phyloP scores from a whole-genome alignment of 257 asterid species.

The Phtheirospermum japonicum region DNA sequence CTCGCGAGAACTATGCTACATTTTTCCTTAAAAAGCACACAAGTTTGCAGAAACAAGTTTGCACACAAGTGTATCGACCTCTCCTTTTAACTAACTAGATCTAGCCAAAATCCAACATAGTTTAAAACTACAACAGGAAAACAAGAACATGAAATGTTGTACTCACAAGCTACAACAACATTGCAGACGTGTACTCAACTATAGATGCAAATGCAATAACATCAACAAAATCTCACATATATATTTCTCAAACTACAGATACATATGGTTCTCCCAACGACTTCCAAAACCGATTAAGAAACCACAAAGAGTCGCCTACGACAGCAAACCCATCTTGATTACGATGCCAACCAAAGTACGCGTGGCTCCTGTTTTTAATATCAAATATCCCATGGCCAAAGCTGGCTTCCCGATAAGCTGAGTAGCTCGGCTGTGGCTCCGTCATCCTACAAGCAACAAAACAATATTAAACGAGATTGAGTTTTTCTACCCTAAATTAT shows the following conservation, averaged over 20 bases:
- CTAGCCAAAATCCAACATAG: no score
- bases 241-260: background rate
- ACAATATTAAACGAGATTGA: background rate
- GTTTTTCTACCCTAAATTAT: background rate
- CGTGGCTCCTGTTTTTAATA: conserved; percentile 55
- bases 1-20: no score
- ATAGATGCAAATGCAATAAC: no score
- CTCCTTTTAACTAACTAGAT: no score
- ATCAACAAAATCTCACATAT: background rate
- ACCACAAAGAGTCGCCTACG: conserved; percentile 51
- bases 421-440: conserved; percentile 56
- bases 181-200: no score
- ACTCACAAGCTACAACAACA: no score
- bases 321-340: conserved; percentile 46
- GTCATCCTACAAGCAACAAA: conserved; percentile 47
- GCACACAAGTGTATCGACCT: no score
- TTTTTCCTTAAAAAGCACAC: no score
- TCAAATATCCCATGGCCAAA: conserved; percentile 55
- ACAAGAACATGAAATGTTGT: background rate
- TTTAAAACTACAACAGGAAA: no score
- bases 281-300: conserved; percentile 48
- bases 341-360: conserved; percentile 57
- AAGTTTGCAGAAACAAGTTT: no score
- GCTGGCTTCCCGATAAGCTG: conserved; percentile 63
- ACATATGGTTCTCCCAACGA: conserved; percentile 16